phyloP scores from a whole-genome alignment of 2,329 filamentous ascomycete genomes.

The Colletotrichum tamarilloi region DNA sequence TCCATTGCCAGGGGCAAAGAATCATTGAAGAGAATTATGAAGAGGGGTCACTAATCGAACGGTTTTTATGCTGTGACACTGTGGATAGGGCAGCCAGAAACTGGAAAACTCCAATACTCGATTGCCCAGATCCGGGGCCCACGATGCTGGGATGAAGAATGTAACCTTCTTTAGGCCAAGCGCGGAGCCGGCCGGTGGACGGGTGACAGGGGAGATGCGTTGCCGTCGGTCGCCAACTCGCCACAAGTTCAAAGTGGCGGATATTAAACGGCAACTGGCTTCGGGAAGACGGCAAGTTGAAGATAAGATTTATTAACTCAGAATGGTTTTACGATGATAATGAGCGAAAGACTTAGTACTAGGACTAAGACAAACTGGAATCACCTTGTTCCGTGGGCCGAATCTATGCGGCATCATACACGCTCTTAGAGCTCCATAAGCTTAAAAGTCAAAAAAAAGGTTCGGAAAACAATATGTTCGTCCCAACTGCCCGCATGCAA shows the following conservation, averaged over 20 bases:
- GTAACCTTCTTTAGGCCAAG: not conserved
- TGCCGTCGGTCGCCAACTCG: not conserved
- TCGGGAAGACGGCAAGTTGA: not conserved
- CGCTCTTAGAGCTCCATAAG: not conserved
- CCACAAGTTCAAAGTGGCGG: not conserved
- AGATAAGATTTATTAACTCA: not conserved
- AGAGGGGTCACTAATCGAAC: slow-evolving; percentile 7
- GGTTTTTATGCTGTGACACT: not conserved
- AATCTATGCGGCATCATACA: too few species aligned
- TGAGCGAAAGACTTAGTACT: not conserved
- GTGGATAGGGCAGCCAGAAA: not conserved
- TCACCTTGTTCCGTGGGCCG: not conserved
- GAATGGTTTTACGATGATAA: not conserved
- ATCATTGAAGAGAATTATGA: not conserved
- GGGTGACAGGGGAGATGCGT: not conserved
- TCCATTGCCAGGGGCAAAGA: not conserved
- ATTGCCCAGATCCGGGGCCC: slow-evolving; percentile 8
- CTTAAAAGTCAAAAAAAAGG: not conserved
- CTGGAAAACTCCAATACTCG: not conserved
- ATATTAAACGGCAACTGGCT: not conserved
- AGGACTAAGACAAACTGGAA: too few species aligned
- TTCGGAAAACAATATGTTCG: not conserved
- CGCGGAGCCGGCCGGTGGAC: not conserved
- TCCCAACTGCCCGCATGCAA: not conserved
- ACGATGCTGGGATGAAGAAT: not conserved